phyloP scores from a whole-genome alignment of 352 stramenopile genomes.

The Hyaloperonospora brassicae region DNA sequence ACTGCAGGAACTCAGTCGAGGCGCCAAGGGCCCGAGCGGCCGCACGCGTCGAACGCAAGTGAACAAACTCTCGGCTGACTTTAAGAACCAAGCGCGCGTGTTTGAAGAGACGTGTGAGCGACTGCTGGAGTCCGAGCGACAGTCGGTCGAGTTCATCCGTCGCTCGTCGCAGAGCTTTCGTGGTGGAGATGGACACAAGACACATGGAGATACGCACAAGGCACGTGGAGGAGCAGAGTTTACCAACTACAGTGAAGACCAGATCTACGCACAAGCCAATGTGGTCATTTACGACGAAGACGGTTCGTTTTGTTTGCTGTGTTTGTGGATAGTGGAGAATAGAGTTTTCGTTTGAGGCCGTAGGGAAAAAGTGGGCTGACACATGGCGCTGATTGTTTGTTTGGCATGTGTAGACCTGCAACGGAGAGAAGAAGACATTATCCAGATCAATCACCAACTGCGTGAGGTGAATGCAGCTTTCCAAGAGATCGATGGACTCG shows the following conservation, averaged over 20 bases:
- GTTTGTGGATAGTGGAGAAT: not conserved
- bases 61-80: constrained; percentile 76
- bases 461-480: constrained; percentile 81
- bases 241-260: constrained; percentile 80
- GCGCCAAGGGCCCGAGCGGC: constrained; percentile 29
- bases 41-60: constrained; percentile 64
- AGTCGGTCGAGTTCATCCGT: constrained; percentile 73
- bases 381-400: constrained; percentile 5
- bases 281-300: constrained; percentile 82
- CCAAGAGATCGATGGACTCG: constrained; percentile 72
- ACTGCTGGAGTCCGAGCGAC: constrained; percentile 60
- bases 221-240: constrained; percentile 33
- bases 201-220: constrained; percentile 21
- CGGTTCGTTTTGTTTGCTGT: constrained; percentile 28
- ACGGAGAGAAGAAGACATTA: constrained; percentile 76
- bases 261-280: constrained; percentile 84
- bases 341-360: too few species aligned
- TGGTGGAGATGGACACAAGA: constrained; percentile 25
- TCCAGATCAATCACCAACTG: constrained; percentile 85
- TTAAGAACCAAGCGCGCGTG: constrained; percentile 67
- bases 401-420: constrained; percentile 45
- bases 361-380: not conserved
- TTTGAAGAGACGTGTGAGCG: constrained; percentile 71
- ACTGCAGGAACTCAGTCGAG: constrained; percentile 67
- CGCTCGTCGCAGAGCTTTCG: constrained; percentile 70